phyloP scores from a whole-genome alignment of 768 basidiomycete species.

The Lactarius sanguifluus region DNA sequence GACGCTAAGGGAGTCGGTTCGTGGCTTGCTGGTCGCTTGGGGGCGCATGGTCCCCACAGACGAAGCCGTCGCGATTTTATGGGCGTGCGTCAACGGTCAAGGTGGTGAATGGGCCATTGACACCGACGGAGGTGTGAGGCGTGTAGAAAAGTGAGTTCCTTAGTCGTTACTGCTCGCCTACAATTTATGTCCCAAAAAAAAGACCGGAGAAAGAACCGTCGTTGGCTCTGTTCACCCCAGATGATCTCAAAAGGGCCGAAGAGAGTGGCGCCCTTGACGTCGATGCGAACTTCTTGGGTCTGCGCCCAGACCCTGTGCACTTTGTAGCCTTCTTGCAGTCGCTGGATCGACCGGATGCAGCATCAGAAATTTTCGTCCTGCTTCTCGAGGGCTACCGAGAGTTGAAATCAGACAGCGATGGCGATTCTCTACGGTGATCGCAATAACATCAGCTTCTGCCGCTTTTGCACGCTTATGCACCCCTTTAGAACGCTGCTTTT shows the following conservation, averaged over 20 bases:
- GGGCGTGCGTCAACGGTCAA: constrained; percentile 55
- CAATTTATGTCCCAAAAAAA: neutral
- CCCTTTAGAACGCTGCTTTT: constrained; percentile 60
- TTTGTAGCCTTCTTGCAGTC: constrained; percentile 65
- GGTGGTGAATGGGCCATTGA: constrained; percentile 57
- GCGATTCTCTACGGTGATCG: constrained; percentile 54
- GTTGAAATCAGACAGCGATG: constrained; percentile 40
- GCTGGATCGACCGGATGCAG: constrained; percentile 66
- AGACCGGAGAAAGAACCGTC: constrained; percentile 32
- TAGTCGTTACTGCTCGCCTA: neutral
- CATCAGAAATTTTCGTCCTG: constrained; percentile 70
- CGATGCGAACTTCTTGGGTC: constrained; percentile 57
- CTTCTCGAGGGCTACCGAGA: constrained; percentile 67
- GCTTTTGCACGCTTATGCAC: neutral
- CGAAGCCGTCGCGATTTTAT: constrained; percentile 57
- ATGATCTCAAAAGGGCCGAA: constrained; percentile 43
- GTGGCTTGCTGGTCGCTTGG: constrained; percentile 70
- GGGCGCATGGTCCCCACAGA: constrained; percentile 57
- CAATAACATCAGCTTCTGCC: neutral
- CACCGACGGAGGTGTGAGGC: constrained; percentile 51
- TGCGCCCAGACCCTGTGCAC: constrained; percentile 74
- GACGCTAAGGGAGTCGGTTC: constrained; percentile 54
- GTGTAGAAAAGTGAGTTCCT: constrained; percentile 44
- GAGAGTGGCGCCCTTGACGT: constrained; percentile 46
- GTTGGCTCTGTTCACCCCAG: constrained; percentile 52